Base-by-base conservation (phyloP, 768 basidiomycete species). In the Gymnopilus dilepis region DNA sequence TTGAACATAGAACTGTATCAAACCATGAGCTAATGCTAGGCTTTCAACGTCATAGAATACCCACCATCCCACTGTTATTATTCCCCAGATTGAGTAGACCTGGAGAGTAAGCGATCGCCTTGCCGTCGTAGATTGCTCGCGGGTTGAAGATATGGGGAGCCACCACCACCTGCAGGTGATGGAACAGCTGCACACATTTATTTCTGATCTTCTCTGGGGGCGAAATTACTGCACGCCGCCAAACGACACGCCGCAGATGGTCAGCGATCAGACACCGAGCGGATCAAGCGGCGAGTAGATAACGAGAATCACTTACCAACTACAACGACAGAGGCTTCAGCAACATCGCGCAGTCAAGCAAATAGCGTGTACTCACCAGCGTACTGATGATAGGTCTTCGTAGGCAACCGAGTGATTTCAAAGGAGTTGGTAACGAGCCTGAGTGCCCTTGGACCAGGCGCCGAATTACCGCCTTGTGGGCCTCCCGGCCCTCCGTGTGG, bases 91-190 rank as follows among this genome's bases (percentile, higher is more conserved):
- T 31, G 8, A 60, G 59, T 0, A 37, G 55, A 0, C 57, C 64
- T 0, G 78, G 73, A 0, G 79, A 72, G 37, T 81, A 86, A 0
- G 81, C 67, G 0, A 84, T 77, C 0, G 74, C 73, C 4, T 73
- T 73, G 0, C 83, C 79, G 52, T 86, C 84, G 57, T 81, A 86
- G 4, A 86, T 65, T 3, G 76, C 72, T 13, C 75, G 77, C 0
- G 82, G 82, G 12, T 66, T 73, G 62, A 85, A 85, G 0, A 76
- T 7, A 0, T 55, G 56, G 0, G 82, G 77, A 0, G 74, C 71
- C 0, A 76, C 66, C 0, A 68, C 68, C 4, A 69, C 77, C 52
- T 84, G 83, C 0, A 86, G 70, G 5, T 72, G 69, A 17, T 77
- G 68, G 9, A 82, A 71, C 1, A 78, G 67, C n/a, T 74, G 47